Conservation (phyloP, 1,284 basidiomycete species). For the Ceratobasidium theobromae region DNA sequence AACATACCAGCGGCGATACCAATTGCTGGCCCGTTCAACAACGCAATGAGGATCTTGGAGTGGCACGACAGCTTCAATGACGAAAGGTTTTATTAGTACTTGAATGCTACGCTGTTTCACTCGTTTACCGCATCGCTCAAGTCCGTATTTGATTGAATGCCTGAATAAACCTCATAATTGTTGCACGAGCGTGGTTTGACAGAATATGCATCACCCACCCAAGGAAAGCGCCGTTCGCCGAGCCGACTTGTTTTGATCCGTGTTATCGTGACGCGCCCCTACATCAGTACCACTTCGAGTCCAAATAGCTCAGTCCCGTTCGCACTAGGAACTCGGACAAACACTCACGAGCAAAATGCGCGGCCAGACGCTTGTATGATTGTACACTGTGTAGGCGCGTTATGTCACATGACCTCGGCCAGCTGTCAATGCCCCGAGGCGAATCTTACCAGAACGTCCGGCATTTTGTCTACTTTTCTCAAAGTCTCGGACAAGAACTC, state of each 20-base stretch:
- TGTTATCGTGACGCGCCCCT: constrained; percentile 39
- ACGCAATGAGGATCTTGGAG: constrained; percentile 62
- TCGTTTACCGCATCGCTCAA: constrained; percentile 59
- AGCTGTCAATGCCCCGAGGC: neutral
- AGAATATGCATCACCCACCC: constrained; percentile 37
- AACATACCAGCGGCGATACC: constrained; percentile 65
- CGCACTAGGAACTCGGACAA: neutral
- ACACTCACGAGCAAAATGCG: constrained; percentile 69
- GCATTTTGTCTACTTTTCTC: constrained; percentile 57
- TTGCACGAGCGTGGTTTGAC: constrained; percentile 49
- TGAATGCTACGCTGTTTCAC: constrained; percentile 3
- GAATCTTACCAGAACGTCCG: constrained; percentile 60
- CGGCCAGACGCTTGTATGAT: constrained; percentile 55
- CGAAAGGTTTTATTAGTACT: neutral
- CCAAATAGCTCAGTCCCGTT: neutral
- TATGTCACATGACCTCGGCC: neutral
- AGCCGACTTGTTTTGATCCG: neutral
- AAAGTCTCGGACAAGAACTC: constrained; percentile 58
- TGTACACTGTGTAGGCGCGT: constrained; percentile 1
- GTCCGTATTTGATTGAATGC: constrained; percentile 58
- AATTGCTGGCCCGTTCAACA: constrained; percentile 71
- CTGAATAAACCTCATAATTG: constrained; percentile 36
- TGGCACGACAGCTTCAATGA: constrained; percentile 59
- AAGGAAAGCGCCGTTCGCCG: constrained; percentile 11
- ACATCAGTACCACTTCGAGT: constrained; percentile 57